Evolutionary conservation across 371 early-diverging fungal species (phyloP), one percentile per base, ranked within the genome.

Genomic region (Circinella minor): DNA sequence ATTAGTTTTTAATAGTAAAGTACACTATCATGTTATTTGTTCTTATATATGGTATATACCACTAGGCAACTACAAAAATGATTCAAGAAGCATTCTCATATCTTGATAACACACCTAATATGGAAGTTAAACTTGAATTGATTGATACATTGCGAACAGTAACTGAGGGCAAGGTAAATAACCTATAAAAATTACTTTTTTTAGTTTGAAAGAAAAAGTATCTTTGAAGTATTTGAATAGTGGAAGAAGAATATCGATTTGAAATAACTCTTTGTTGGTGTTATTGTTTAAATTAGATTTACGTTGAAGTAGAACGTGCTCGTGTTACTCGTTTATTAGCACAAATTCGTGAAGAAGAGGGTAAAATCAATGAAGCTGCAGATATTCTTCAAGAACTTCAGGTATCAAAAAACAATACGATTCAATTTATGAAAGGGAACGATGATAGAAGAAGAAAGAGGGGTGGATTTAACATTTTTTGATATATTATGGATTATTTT

Each of bases 271-370:
- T 27, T 27, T 27, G 27, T 27, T 27, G 27, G 27, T 27, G 27
- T 27, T 27, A 27, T 27, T 27, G 27, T 27, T 2, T 27, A 27
- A 27, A 27, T 60, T 60, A 94, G 94, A 98, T 99, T 62, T 97
- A 94, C 77, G 96, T 99, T 11, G 99, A 99, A 83, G 96, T 96
- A 11, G 98, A 98, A 80, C 90, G 98, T 39, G 99, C 99, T 36
- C 91, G 97, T 15, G 81, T 99, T 67, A 98, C 98, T 7, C 90
- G 93, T 49, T 91, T 91, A 71, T 81, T 98, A 62, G 86, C 95
- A 59, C 92, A 90, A 71, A 95, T 99, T 66, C 88, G 90, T 62
- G 99, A 98, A 80, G 87, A 90, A 46, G 95, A 98, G 73, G 98
- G 98, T 13, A 92, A 96, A 60, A 85, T 95, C 38, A 86, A 74